Base-by-base conservation (phyloP, 768 basidiomycete species). In the Suillus americanus region DNA sequence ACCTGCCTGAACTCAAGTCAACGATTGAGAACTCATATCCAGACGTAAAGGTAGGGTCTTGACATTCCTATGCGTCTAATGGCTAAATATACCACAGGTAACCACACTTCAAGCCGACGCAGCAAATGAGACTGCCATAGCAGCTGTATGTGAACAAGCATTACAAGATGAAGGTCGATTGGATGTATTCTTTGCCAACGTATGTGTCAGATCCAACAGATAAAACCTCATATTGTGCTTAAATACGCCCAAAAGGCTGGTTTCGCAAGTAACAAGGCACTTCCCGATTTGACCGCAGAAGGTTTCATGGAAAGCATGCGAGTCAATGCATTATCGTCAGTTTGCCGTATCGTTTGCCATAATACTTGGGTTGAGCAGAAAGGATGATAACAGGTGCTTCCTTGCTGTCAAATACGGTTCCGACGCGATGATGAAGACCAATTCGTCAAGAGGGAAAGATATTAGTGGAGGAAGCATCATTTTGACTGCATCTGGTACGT, bases 181-280 rank as follows among this genome's bases (percentile, higher is more conserved):
- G 14, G 96, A 98, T 69, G 88, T 96, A 67, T 97, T 97, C 82
- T 98, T 95, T 73, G 96, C 96, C 40, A 97, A 98, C 74, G 95
- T 94, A 71, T 61, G 86, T 70, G 30, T 63, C 33, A 13, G 30
- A 43, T 63, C 18, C 54, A 50, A 43, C 1, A 35, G 60, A 45
- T 18, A 33, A 25, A 41, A 45, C 35, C 38, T 53, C 5, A 33
- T 55, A 23, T 33, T 20, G 12, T 20, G 1, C 53, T 54, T 23
- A 23, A 56, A 6, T 18, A 38, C 20, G 45, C 25, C 45, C 48
- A 20, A 66, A 30, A 94, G 92, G 93, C 92, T 63, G 93, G 92
- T 13, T 75, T 90, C 59, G 84, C 82, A 3, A 81, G 81, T 2
- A 71, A 43, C 23, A 67, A 78, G 46, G 70, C 72, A 9, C 70